Evolutionary conservation across 1,284 basidiomycete species (phyloP).

Genomic region (Cutaneotrichosporon spelunceum): DNA sequence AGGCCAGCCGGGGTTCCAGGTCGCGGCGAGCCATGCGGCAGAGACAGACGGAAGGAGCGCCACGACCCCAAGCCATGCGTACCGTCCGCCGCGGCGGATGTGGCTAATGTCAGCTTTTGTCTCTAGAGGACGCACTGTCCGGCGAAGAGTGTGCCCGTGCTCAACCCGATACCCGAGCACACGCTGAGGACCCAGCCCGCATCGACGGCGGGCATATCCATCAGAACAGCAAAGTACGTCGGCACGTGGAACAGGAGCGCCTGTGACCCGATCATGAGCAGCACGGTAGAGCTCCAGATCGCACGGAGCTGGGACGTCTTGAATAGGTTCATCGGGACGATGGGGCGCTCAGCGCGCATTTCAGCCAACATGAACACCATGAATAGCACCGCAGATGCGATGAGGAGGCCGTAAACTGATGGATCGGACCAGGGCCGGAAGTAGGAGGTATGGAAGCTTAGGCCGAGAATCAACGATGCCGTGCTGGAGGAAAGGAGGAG

Average conservation of each 20-base stretch:
- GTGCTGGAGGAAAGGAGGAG: conserved; percentile 65
- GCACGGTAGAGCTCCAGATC: conserved; percentile 40
- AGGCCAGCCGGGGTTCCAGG: conserved; percentile 40
- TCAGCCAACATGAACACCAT: conserved; percentile 68
- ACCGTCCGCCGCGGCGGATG: conserved; percentile 44
- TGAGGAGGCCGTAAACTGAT: conserved; percentile 64
- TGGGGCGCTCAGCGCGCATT: conserved; percentile 66
- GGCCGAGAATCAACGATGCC: conserved; percentile 69
- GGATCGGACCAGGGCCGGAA: conserved; percentile 73
- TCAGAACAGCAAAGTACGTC: conserved; percentile 48
- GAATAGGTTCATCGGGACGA: conserved; percentile 75
- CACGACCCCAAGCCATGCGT: conserved; percentile 38
- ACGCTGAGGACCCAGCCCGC: conserved; percentile 56
- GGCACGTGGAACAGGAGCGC: conserved; percentile 58
- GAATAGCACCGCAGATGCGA: conserved; percentile 57
- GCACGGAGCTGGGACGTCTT: conserved; percentile 63
- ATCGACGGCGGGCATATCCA: conserved; percentile 40
- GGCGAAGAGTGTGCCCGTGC: conserved; percentile 75
- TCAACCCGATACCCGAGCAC: conserved; percentile 77
- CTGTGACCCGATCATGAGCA: conserved; percentile 66
- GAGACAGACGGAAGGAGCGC: conserved; percentile 38
- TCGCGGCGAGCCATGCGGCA: conserved; percentile 34
- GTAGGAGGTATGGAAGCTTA: conserved; percentile 77
- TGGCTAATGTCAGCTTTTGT: conserved; percentile 30
- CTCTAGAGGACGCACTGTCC: conserved; percentile 62